phyloP scores from a whole-genome alignment of 2,329 filamentous ascomycete genomes.

The Stagonosporopsis cucurbitacearum region DNA sequence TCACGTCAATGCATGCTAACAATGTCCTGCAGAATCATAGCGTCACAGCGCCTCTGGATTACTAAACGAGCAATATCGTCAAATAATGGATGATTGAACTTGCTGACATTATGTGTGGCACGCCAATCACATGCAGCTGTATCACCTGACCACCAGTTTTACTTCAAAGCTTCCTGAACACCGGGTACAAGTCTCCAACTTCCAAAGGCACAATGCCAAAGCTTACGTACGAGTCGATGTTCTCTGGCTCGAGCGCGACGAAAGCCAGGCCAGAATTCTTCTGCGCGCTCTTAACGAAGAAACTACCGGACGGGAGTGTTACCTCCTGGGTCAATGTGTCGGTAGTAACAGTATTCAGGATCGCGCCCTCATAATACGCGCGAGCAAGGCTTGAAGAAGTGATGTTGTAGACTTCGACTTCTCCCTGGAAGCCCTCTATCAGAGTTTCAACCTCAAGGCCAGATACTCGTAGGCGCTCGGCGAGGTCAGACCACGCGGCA shows the following conservation, averaged over 20 bases:
- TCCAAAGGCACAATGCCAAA: slow-evolving; percentile 47
- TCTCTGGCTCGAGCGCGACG: slow-evolving; percentile 49
- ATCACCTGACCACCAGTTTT: background rate
- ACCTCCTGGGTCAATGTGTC: slow-evolving; percentile 34
- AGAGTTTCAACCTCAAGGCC: slow-evolving; percentile 44
- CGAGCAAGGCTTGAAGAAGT: slow-evolving; percentile 36
- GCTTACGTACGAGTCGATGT: slow-evolving; percentile 47
- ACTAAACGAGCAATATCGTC: background rate
- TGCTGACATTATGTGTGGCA: background rate
- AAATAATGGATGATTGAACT: background rate
- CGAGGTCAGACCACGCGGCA: slow-evolving; percentile 44
- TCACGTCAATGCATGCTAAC: background rate
- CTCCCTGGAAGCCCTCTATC: slow-evolving; percentile 33
- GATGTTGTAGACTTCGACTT: slow-evolving; percentile 46
- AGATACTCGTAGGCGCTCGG: slow-evolving; percentile 39
- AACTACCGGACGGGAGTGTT: slow-evolving; percentile 42
- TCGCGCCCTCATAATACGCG: slow-evolving; percentile 44
- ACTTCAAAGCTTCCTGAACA: slow-evolving; percentile 36
- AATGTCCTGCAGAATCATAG: background rate
- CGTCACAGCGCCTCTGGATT: slow-evolving; percentile 4
- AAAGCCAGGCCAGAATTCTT: slow-evolving; percentile 49
- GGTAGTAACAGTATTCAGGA: slow-evolving; percentile 43
- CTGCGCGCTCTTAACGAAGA: slow-evolving; percentile 43
- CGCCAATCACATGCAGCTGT: background rate
- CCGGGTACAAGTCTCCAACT: slow-evolving; percentile 44